Evolutionary conservation across 2,329 filamentous ascomycete genomes (phyloP), one percentile per base, ranked within the genome.

Genomic region (Aureobasidium uvarum): DNA sequence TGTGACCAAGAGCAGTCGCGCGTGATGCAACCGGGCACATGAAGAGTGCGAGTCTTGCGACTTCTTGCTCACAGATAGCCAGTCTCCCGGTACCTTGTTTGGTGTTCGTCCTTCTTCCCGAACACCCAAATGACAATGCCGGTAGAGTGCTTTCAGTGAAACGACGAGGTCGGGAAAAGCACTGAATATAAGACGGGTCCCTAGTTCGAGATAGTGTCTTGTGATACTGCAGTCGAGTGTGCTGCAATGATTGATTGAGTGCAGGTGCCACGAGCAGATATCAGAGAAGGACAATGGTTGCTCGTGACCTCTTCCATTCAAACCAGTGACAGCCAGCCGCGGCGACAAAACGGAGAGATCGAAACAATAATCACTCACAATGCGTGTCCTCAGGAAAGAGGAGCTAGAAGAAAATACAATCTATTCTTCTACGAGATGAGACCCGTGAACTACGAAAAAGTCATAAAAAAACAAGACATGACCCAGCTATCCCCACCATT

Each of bases 391-490:
- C 31, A 39, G 13, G 8, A 23, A 50, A 39, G 33, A 39, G 31
- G 56, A 20, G 11, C 36, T 33, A n/a, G 20, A 50, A 50, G 23
- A 62, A 28, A 13, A 16, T 18, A n/a, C n/a, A 5, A 3, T 48
- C 25, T 39, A 28, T 62, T 62, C 31, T 25, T 39, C 58, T 50
- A 23, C 13, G 28, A 31, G 7, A 52, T 5, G 18, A 36, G 10
- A 33, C 7, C 7, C 33, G 7, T 18, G 13, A 50, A 28, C 16
- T 25, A 48, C n/a, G 20, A 46, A 59, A 59, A 45, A 36, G 16
- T 16, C 20, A 45, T 33, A 16, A 58, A 23, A 58, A 23, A 48
- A 62, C 45, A 48, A 50, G 58, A 62, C 58, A 62, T 50, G 58
- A 50, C 45, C 58, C 43, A 62, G 28, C 25, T 43, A 39, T 50